Base-by-base conservation (phyloP, 352 stramenopile species). In the Globisporangium orthogonon region DNA sequence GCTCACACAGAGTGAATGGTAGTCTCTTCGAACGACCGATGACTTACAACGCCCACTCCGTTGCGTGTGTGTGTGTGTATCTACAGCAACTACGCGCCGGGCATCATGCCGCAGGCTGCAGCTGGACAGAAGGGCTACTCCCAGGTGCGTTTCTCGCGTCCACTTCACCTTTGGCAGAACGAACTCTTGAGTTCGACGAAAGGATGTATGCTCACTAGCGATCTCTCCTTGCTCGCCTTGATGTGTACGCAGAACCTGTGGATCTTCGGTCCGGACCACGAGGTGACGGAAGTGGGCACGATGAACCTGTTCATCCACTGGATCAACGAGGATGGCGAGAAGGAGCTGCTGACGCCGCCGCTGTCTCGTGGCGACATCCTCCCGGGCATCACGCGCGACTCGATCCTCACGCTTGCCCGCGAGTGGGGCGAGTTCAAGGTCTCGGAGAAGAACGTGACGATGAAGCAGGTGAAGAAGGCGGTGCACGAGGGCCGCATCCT, bases 301-400 rank as follows among this genome's bases (percentile, higher is more conserved):
- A 99, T 99, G 97, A 99, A 99, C 77, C 77, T 99, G 44, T 99
- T 99, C 68, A 91, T 99, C 65, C 87, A 98, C 66, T 94, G 93
- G 76, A 79, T 83, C 51, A 98, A 98, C 63, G 85, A 97, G 56
- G 66, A 97, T 6, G 91, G 87, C 57, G 83, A 91, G 60, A 84
- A 93, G 61, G 95, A 98, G 67, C 78, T 99, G 9, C 88, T 98
- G 33, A 99, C 97, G 10, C 83, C 96, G 15, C 93, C 97, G 18
- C 85, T 99, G 28, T 76, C 86, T 28, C 76, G 89, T 44, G 96
- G 96, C 14, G 95, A 98, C 68, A 99, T 99, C 59, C 75, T 99
- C 14, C 95, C 97, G 5, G 97, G 97, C 33, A 96, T 99, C 33
- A 99, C 97, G 9, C 78, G 97, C 45, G 81, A 97, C 65, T 98